phyloP scores from a whole-genome alignment of 2,329 filamentous ascomycete species.

The Herpotrichia juniperi region DNA sequence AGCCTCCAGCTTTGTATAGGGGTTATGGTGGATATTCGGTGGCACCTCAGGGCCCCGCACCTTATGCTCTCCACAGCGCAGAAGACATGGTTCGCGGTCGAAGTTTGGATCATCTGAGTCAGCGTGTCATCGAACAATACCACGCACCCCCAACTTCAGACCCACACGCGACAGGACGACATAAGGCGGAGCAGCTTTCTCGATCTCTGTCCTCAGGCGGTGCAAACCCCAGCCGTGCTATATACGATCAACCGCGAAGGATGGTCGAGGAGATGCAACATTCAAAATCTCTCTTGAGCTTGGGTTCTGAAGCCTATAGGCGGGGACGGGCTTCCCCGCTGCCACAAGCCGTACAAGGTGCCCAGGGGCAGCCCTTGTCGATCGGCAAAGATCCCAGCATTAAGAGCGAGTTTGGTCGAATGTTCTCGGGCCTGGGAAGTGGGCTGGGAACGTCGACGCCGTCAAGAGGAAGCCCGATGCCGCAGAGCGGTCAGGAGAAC shows the following conservation, averaged over 20 bases:
- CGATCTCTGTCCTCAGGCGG: conserved; percentile 41
- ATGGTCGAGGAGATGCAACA: conserved; percentile 63
- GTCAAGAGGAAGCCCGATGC: conserved; percentile 57
- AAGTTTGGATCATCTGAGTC: conserved; percentile 37
- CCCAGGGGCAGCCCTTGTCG: conserved; percentile 78
- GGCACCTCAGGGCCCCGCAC: conserved; percentile 25
- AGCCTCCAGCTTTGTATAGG: conserved; percentile 33
- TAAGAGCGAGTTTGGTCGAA: conserved; percentile 92
- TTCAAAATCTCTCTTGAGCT: conserved; percentile 72
- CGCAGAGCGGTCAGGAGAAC: conserved; percentile 35
- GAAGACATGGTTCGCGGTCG: conserved; percentile 41
- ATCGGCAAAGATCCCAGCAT: conserved; percentile 85
- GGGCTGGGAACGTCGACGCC: conserved; percentile 66
- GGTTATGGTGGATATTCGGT: conserved; percentile 38
- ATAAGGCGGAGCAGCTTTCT: conserved; percentile 40
- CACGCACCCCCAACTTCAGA: conserved; percentile 47
- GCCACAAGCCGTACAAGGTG: conserved; percentile 92
- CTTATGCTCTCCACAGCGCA: conserved; percentile 27
- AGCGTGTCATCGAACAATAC: conserved; percentile 45
- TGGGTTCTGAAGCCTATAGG: conserved; percentile 75
- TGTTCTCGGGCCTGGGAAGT: conserved; percentile 91
- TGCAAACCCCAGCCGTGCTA: conserved; percentile 27
- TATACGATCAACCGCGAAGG: conserved; percentile 47
- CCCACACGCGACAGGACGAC: conserved; percentile 40
- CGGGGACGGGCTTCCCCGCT: conserved; percentile 85